A percentile compares a stretch with the other conserved stretches of the same genome.
Conservation (phyloP, 768 basidiomycete genomes). For the Kwoniella dendrophila region DNA sequence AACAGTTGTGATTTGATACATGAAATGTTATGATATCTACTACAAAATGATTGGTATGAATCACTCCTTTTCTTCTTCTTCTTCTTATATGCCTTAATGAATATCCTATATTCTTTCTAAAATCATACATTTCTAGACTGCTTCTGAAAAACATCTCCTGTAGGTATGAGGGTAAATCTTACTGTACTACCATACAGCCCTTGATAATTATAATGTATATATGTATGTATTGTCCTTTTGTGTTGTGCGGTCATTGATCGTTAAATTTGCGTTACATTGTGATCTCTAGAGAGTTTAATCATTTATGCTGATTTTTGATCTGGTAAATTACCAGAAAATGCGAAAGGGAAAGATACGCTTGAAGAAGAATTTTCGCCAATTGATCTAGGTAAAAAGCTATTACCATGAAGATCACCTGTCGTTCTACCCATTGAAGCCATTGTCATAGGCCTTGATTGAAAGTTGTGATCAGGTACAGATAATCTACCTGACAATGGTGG, state of each 20-base stretch:
- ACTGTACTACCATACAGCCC: constrained; percentile 4
- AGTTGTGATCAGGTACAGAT: constrained; percentile 8
- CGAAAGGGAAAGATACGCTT: constrained; percentile 10
- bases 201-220: not conserved
- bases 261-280: too few species aligned
- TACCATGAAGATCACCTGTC: not conserved
- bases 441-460: not conserved
- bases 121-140: too few species aligned
- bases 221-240: not conserved
- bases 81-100: too few species aligned
- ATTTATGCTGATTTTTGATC: not conserved
- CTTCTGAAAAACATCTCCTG: too few species aligned
- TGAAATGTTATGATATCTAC: not conserved
- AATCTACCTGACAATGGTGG: constrained; percentile 26
- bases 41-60: not conserved
- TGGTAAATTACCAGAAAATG: constrained; percentile 5
- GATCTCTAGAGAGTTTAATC: not conserved
- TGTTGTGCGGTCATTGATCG: not conserved
- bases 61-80: constrained; percentile 6
- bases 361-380: not conserved
- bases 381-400: not conserved
- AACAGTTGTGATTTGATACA: not conserved
- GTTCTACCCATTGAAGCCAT: constrained; percentile 19
- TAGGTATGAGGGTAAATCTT: too few species aligned
- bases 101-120: too few species aligned